These are phyloP conservation scores for Cladorrhinum sp. DNA, from an alignment of 2,329 filamentous ascomycete species.

Conservation along the genomic window DNA sequence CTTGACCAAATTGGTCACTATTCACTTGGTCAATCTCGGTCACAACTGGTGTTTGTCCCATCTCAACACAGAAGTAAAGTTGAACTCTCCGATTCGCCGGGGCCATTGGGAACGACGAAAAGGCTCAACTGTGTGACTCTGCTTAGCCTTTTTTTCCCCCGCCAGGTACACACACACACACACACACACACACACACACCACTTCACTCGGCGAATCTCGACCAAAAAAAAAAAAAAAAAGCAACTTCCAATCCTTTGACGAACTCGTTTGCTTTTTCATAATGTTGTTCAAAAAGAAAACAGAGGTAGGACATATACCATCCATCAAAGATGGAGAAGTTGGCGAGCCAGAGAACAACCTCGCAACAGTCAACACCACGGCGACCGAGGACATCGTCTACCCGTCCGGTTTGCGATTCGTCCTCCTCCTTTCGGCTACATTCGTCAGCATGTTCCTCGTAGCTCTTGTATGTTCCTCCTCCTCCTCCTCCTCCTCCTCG, in stretches of 20 bases:
- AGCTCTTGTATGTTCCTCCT: conserved; percentile 16
- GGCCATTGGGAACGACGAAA: too few relatives aligned
- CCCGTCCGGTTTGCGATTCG: not conserved
- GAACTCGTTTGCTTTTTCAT: not conserved
- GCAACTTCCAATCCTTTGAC: not conserved
- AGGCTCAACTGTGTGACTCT: too few relatives aligned
- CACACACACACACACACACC: too few relatives aligned
- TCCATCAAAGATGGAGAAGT: not conserved
- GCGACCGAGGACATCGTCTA: not conserved
- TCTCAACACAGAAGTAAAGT: not conserved
- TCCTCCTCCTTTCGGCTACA: not conserved
- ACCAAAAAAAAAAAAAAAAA: too few relatives aligned
- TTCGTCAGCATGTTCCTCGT: conserved; percentile 22
- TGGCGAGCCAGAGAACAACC: not conserved
- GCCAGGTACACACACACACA: too few relatives aligned
- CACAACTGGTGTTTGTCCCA: not conserved
- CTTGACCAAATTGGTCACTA: not conserved
- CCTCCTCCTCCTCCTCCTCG: not conserved
- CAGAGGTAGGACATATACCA: not conserved
- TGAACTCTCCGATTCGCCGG: too few relatives aligned
- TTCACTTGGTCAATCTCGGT: not conserved
- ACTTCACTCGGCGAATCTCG: too few relatives aligned
- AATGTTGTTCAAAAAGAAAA: not conserved
- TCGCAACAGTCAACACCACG: not conserved
- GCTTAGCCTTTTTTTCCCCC: too few relatives aligned